A percentile compares a stretch with the other conserved stretches of the same genome.
Evolutionary conservation across 2,329 filamentous ascomycete genomes (phyloP).

Genomic region (Drechmeria coniospora): DNA sequence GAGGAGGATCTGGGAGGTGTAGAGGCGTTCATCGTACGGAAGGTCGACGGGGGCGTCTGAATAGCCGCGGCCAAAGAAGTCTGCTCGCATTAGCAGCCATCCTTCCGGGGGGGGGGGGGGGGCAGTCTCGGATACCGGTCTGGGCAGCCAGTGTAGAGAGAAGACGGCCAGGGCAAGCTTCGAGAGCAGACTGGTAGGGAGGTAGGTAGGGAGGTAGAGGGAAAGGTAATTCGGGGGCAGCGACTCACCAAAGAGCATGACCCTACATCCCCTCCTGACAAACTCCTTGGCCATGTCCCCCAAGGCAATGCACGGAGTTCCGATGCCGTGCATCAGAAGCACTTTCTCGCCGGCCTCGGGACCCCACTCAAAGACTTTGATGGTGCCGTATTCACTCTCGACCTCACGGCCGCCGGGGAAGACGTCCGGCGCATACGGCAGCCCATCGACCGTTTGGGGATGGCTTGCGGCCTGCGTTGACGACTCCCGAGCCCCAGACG

Average conservation of each 20-base stretch:
- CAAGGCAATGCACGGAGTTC: constrained; percentile 58
- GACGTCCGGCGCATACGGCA: constrained; percentile 53
- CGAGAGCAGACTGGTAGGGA: neutral
- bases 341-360: constrained; percentile 56
- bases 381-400: constrained; percentile 50
- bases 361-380: constrained; percentile 70
- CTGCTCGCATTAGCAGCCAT: constrained; percentile 20
- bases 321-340: constrained; percentile 66
- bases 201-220: too few species aligned
- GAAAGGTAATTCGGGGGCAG: too few species aligned
- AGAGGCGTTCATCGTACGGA: constrained; percentile 49
- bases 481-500: constrained; percentile 2
- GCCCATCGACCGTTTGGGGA: constrained; percentile 4
- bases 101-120: too few species aligned
- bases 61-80: constrained; percentile 65
- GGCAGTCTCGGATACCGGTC: too few species aligned
- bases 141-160: neutral
- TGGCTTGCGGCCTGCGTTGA: constrained; percentile 1
- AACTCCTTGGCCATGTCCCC: constrained; percentile 51
- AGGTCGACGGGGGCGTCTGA: constrained; percentile 48
- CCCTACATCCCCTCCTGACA: constrained; percentile 50
- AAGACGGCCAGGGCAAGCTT: neutral
- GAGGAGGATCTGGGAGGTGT: constrained; percentile 48
- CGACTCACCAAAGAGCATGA: constrained; percentile 64
- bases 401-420: constrained; percentile 58